Conservation (phyloP, 1,139 yeast species). For the Candida dubliniensis region DNA sequence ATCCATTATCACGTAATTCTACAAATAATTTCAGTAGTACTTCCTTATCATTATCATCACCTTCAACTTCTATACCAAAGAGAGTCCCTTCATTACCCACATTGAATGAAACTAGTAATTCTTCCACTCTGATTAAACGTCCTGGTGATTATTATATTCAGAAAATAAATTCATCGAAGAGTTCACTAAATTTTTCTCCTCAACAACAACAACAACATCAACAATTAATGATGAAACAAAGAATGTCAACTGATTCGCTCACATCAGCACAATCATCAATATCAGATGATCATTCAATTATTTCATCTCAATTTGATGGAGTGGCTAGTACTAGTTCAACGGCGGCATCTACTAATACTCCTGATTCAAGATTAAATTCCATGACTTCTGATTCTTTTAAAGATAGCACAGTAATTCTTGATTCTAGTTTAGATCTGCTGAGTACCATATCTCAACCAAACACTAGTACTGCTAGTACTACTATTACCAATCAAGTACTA, state of each 20-base stretch:
- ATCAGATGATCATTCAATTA: slow-evolving; percentile 40
- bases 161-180: slow-evolving; percentile 22
- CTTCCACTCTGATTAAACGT: slow-evolving; percentile 23
- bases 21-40: too few relatives aligned
- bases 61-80: slow-evolving; percentile 17
- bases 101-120: slow-evolving; percentile 18
- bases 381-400: slow-evolving; percentile 23
- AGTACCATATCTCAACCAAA: neutral
- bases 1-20: too few relatives aligned
- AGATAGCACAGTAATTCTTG: neutral
- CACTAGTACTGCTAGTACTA: neutral
- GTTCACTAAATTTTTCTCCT: slow-evolving; percentile 6
- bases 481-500: too few relatives aligned
- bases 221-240: slow-evolving; percentile 20
- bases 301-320: slow-evolving; percentile 37
- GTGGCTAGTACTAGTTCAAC: slow-evolving; percentile 2
- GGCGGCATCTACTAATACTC: neutral
- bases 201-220: slow-evolving; percentile 3
- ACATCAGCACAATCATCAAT: slow-evolving; percentile 34
- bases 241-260: slow-evolving; percentile 39
- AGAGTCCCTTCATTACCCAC: slow-evolving; percentile 30
- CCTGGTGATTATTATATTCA: slow-evolving; percentile 47
- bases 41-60: slow-evolving; percentile 11
- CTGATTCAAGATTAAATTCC: slow-evolving; percentile 41
- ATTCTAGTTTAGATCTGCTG: slow-evolving; percentile 4